phyloP scores from a whole-genome alignment of 805 yeast genomes.

The Metschnikowia proteae region DNA sequence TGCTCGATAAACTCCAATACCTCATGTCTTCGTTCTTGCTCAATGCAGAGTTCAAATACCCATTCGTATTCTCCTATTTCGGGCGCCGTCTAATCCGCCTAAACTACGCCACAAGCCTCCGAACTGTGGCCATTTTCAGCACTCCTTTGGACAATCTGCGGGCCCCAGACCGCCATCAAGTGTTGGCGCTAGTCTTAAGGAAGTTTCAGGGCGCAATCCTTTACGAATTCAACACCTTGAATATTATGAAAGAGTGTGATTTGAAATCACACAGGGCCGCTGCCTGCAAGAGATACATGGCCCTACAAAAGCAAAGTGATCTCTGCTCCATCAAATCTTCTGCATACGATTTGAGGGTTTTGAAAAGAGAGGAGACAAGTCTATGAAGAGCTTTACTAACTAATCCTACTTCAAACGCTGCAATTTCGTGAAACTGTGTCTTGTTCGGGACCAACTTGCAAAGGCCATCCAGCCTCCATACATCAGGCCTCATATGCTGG shows the following conservation, averaged over 20 bases:
- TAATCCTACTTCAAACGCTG: too few relatives aligned
- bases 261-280: constrained; percentile 1
- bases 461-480: too few relatives aligned
- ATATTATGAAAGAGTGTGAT: constrained; percentile 20
- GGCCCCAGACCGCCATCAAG: constrained; percentile 7
- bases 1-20: constrained; percentile 21
- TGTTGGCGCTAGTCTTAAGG: constrained; percentile 9
- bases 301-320: background rate
- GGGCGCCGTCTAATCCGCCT: constrained; percentile 24
- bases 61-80: constrained; percentile 30
- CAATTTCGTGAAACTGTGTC: too few relatives aligned
- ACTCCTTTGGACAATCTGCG: constrained; percentile 9
- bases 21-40: constrained; percentile 21
- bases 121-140: constrained; percentile 7
- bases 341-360: constrained; percentile 2
- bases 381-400: too few relatives aligned
- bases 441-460: too few relatives aligned
- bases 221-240: constrained; percentile 20
- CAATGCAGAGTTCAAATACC: constrained; percentile 27
- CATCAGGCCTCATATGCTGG: too few relatives aligned
- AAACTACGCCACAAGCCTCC: constrained; percentile 17
- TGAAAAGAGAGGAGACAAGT: background rate
- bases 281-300: constrained; percentile 5
- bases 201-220: constrained; percentile 16
- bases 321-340: constrained; percentile 5